Percentiles rank a stretch among this genome's conserved stretches.
Evolutionary conservation across 1,284 basidiomycete genomes (phyloP).

Genomic region (Moesziomyces sp.): DNA sequence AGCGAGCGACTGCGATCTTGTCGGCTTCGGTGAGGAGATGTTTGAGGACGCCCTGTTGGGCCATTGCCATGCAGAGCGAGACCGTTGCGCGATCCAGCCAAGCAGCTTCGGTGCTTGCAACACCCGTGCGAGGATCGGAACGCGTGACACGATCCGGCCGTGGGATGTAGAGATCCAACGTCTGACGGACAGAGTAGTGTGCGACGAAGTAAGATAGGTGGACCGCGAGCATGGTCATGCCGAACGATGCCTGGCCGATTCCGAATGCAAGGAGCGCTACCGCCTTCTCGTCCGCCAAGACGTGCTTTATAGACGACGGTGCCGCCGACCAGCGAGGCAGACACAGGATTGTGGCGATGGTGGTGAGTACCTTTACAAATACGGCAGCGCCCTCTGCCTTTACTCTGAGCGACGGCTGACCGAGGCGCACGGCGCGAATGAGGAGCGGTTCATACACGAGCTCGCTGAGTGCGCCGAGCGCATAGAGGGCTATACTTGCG

Average conservation of each 20-base stretch:
- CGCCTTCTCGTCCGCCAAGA: constrained; percentile 12
- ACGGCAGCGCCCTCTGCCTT: constrained; percentile 60
- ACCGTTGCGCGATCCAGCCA: constrained; percentile 34
- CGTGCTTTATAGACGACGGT: not conserved
- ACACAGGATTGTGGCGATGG: constrained; percentile 27
- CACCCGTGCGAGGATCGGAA: not conserved
- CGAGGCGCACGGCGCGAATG: constrained; percentile 48
- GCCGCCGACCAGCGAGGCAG: constrained; percentile 12
- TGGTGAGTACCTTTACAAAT: constrained; percentile 48
- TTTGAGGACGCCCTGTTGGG: constrained; percentile 86
- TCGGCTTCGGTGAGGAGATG: constrained; percentile 96
- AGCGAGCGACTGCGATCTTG: constrained; percentile 73
- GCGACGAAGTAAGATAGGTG: constrained; percentile 26
- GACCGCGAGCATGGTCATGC: constrained; percentile 35
- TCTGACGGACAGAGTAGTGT: constrained; percentile 80
- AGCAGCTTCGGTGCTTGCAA: not conserved
- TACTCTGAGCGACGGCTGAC: constrained; percentile 48
- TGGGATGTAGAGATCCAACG: constrained; percentile 75
- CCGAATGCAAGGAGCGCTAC: constrained; percentile 58
- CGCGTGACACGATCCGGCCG: constrained; percentile 6
- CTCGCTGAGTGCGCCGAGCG: constrained; percentile 57
- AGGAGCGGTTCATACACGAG: constrained; percentile 60
- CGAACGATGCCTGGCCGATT: constrained; percentile 56
- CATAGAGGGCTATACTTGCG: constrained; percentile 53
- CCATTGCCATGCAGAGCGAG: constrained; percentile 79